These are phyloP conservation scores for Leccinum arenicola DNA, from an alignment of 768 basidiomycete species.

Conservation along the genomic window DNA sequence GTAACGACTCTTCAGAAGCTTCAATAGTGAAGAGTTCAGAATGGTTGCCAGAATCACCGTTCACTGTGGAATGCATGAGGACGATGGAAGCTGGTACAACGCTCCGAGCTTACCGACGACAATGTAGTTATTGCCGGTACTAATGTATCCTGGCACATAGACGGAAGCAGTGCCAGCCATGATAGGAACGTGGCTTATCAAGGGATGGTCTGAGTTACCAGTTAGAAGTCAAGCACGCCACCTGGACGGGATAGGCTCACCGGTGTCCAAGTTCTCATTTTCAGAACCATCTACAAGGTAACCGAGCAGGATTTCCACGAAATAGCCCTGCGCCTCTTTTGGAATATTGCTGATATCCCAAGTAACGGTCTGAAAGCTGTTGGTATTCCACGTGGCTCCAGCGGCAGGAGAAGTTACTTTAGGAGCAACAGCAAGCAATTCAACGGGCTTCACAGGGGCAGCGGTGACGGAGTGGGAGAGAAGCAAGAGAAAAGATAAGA, in stretches of 20 bases:
- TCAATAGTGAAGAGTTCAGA: slow-evolving; percentile 59
- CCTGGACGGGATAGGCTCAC: slow-evolving; percentile 33
- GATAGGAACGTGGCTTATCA: slow-evolving; percentile 56
- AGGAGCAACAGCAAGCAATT: slow-evolving; percentile 40
- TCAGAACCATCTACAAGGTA: slow-evolving; percentile 27
- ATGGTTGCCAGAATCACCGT: slow-evolving; percentile 66
- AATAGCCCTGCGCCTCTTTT: slow-evolving; percentile 29
- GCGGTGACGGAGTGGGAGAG: slow-evolving; percentile 27
- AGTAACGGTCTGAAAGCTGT: slow-evolving; percentile 36
- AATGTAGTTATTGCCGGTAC: slow-evolving; percentile 47
- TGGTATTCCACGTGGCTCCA: slow-evolving; percentile 36
- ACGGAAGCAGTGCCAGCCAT: slow-evolving; percentile 41
- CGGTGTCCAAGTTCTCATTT: slow-evolving; percentile 45
- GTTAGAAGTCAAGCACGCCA: slow-evolving; percentile 7
- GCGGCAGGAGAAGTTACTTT: slow-evolving; percentile 38
- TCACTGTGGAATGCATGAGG: slow-evolving; percentile 38
- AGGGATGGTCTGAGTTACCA: slow-evolving; percentile 45
- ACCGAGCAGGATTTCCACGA: slow-evolving; percentile 48
- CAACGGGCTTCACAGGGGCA: slow-evolving; percentile 27
- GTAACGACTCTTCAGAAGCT: background rate
- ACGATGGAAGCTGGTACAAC: background rate
- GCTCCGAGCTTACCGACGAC: slow-evolving; percentile 52
- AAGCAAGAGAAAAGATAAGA: slow-evolving; percentile 32
- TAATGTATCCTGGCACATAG: slow-evolving; percentile 47
- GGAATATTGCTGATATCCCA: slow-evolving; percentile 45